Evolutionary conservation across 208 protist species (phyloP).

Genomic region (Novymonas esmeraldas): DNA sequence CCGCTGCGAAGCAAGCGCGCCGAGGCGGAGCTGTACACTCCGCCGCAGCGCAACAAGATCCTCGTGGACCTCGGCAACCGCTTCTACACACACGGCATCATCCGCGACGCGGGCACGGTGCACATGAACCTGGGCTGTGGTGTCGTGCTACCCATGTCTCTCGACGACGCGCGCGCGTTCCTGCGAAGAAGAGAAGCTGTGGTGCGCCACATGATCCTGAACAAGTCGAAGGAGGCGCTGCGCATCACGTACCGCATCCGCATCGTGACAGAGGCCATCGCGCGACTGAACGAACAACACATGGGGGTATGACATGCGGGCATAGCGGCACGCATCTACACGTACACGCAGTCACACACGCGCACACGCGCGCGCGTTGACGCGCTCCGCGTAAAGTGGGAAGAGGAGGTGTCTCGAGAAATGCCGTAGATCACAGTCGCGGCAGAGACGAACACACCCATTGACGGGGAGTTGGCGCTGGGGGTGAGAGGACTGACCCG

Average conservation of each 20-base stretch:
- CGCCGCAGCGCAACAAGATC: slow-evolving; percentile 51
- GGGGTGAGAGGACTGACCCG: no score
- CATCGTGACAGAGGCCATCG: slow-evolving; percentile 76
- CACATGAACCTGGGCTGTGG: slow-evolving; percentile 85
- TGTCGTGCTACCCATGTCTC: slow-evolving; percentile 74
- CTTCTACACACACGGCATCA: slow-evolving; percentile 65
- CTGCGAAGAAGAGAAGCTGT: slow-evolving; percentile 59
- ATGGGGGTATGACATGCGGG: slow-evolving; percentile 20
- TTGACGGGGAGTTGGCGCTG: no score
- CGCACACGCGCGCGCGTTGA: neutral
- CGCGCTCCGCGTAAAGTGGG: no score
- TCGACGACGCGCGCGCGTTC: slow-evolving; percentile 54
- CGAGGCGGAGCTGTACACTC: slow-evolving; percentile 18
- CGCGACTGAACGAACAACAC: slow-evolving; percentile 45
- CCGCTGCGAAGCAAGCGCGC: slow-evolving; percentile 22
- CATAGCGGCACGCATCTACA: no score
- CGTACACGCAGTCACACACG: slow-evolving; percentile 1
- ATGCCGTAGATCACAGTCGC: no score
- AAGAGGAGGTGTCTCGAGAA: no score
- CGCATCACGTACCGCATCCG: slow-evolving; percentile 82
- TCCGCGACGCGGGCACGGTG: slow-evolving; percentile 44
- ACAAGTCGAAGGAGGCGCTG: slow-evolving; percentile 58
- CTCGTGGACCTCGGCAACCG: slow-evolving; percentile 81
- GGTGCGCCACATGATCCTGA: slow-evolving; percentile 35
- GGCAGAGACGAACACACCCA: no score